Evolutionary conservation across 1,139 yeast genomes (phyloP).

Genomic region (Tardiomyces digboiensis): DNA sequence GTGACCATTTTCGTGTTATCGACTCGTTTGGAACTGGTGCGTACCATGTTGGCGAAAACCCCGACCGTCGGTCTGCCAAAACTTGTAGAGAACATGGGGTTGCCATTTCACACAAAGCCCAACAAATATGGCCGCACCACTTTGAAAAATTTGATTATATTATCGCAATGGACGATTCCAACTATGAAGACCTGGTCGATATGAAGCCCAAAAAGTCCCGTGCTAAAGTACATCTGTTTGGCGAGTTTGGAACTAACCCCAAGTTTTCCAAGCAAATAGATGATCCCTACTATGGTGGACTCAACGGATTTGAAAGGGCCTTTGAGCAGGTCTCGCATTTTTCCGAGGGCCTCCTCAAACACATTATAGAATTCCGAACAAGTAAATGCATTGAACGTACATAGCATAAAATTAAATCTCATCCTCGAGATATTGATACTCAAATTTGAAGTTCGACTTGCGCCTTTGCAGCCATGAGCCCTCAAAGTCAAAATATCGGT

Average conservation of each 20-base stretch:
- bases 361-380: slow-evolving; percentile 4
- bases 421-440: slow-evolving; percentile 35
- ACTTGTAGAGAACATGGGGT: slow-evolving; percentile 68
- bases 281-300: slow-evolving; percentile 92
- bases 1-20: slow-evolving; percentile 37
- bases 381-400: not conserved
- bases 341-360: slow-evolving; percentile 49
- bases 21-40: slow-evolving; percentile 90
- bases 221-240: slow-evolving; percentile 51
- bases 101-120: slow-evolving; percentile 67
- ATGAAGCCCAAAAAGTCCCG: slow-evolving; percentile 47
- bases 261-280: slow-evolving; percentile 50
- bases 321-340: slow-evolving; percentile 69
- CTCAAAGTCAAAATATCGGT: slow-evolving; percentile 86
- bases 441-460: slow-evolving; percentile 58
- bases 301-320: slow-evolving; percentile 70
- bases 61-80: slow-evolving; percentile 64
- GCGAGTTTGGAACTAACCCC: slow-evolving; percentile 56
- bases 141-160: slow-evolving; percentile 71
- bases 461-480: slow-evolving; percentile 84
- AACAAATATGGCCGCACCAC: slow-evolving; percentile 50
- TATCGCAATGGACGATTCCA: slow-evolving; percentile 71
- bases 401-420: slow-evolving; percentile 20
- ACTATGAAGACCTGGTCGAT: slow-evolving; percentile 47
- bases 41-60: slow-evolving; percentile 73